phyloP scores from a whole-genome alignment of 805 yeast genomes.

The Wickerhamiella alocasiicola region DNA sequence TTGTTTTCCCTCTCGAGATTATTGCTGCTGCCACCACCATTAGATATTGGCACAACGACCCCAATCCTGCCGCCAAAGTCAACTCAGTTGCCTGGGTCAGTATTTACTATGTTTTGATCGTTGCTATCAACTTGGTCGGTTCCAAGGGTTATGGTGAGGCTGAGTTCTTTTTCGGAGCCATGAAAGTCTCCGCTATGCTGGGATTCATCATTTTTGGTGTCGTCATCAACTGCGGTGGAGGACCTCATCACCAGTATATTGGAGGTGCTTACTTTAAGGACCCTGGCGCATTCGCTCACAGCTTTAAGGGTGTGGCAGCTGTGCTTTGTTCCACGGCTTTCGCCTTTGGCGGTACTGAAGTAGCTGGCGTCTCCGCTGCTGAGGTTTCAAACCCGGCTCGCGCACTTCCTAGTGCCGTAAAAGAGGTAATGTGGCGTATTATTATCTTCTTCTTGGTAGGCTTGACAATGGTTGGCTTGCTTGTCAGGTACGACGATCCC shows the following conservation, averaged over 20 bases:
- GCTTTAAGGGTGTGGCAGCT: slow-evolving; percentile 30
- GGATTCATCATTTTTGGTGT: slow-evolving; percentile 52
- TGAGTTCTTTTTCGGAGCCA: slow-evolving; percentile 44
- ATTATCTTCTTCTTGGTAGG: slow-evolving; percentile 54
- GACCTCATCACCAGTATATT: slow-evolving; percentile 54
- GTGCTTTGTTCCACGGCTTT: slow-evolving; percentile 59
- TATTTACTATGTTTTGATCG: slow-evolving; percentile 40
- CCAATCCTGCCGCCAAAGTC: slow-evolving; percentile 28
- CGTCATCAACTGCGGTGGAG: slow-evolving; percentile 38
- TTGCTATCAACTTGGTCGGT: slow-evolving; percentile 40
- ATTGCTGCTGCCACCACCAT: slow-evolving; percentile 48
- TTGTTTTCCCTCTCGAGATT: slow-evolving; percentile 51
- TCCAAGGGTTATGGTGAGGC: slow-evolving; percentile 54
- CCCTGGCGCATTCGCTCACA: slow-evolving; percentile 51
- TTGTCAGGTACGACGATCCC: slow-evolving; percentile 53
- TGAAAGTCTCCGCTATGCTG: slow-evolving; percentile 44
- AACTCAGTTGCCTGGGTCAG: slow-evolving; percentile 45
- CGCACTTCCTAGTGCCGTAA: slow-evolving; percentile 59
- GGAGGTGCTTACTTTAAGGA: slow-evolving; percentile 60
- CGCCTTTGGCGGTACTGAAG: slow-evolving; percentile 62
- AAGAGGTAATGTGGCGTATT: slow-evolving; percentile 77
- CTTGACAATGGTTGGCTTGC: slow-evolving; percentile 45
- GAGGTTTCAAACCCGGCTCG: slow-evolving; percentile 58
- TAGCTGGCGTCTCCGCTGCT: slow-evolving; percentile 64
- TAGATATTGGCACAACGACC: slow-evolving; percentile 41